These are phyloP conservation scores for Clavulina sp. DNA, from an alignment of 768 basidiomycete species.

Conservation along the genomic window DNA sequence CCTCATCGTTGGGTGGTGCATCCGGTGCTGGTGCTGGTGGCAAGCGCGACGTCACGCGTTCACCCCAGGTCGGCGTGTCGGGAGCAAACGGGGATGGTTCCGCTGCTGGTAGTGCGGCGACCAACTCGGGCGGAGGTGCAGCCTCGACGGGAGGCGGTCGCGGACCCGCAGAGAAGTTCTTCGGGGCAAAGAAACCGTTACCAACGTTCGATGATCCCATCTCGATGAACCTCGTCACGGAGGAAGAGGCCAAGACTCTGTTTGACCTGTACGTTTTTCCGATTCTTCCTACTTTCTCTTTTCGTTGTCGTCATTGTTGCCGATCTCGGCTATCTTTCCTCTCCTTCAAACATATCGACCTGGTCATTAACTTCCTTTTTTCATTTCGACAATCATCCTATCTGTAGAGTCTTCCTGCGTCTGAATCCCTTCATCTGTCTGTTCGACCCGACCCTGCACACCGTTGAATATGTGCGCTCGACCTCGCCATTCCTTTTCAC, in stretches of 20 bases:
- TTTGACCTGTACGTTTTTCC: slow-evolving; percentile 38
- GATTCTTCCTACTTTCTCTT: slow-evolving; percentile 14
- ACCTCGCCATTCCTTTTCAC: slow-evolving; percentile 75
- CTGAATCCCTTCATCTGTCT: slow-evolving; percentile 81
- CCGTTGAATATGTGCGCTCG: slow-evolving; percentile 58
- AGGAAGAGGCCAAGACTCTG: slow-evolving; percentile 48
- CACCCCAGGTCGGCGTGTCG: no score
- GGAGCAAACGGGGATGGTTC: no score
- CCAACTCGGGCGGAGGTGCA: no score
- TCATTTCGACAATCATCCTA: slow-evolving; percentile 5
- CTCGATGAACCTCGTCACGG: slow-evolving; percentile 47
- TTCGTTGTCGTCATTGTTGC: background rate
- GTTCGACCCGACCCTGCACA: slow-evolving; percentile 76
- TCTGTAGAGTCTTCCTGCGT: slow-evolving; percentile 42
- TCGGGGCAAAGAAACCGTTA: background rate
- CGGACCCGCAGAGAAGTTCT: background rate
- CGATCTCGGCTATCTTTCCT: background rate
- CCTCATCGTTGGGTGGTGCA: background rate
- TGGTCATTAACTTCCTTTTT: background rate
- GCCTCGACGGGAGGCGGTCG: background rate
- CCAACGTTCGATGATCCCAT: slow-evolving; percentile 43
- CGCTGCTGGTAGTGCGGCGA: no score
- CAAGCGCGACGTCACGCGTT: slow-evolving; percentile 20
- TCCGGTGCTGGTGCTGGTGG: slow-evolving; percentile 24
- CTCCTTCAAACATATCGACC: no score